Evolutionary conservation across 2,329 filamentous ascomycete genomes (phyloP), one percentile per base, ranked within the genome.

Genomic region (Calonectria montana): DNA sequence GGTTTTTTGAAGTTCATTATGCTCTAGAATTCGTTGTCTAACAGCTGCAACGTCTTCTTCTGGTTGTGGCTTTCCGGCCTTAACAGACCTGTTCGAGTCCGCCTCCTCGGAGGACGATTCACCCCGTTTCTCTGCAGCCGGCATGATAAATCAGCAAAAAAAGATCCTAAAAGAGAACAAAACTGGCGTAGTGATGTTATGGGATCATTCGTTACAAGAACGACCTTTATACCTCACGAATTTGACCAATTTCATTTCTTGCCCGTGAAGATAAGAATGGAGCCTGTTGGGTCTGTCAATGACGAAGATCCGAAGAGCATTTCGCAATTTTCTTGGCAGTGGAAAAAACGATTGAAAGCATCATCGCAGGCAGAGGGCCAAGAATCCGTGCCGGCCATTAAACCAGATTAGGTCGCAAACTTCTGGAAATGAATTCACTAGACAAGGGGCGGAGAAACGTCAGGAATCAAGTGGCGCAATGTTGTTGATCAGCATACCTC

Each of bases 1-100:
- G 2, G 72, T 73, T 55, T 72, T 73, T 53, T 72, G 61, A 55
- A 73, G 72, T 35, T 73, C 69, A 23, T 69, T 69, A 25, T 69
- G 72, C 41, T 73, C 61, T n/a, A 72, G 39, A 18, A 73, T 71
- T 4, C 69, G 71, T 1, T 57, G 64, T 12, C 71, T 65, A 3
- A 62, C 45, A 16, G 48, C 65, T 8, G 67, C 43, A 18, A 66
- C 21, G 27, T 71, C 69, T 16, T 73, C 63, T 13, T 70, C 69
- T 12, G 59, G 62, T 45, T 35, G 29, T 12, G 27, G 62, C 8
- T 62, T 37, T n/a, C 57, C 53, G n/a, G 27, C 63, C 23, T 53
- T 61, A 47, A 43, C n/a, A 41, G 16, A 23, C 3, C 25, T 6
- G 13, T 18, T 9, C 12, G 15, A 31, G 12, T 63, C 48, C 18